These are phyloP conservation scores for Acer campestre DNA, from an alignment of 345 rosid species.

Conservation along the genomic window DNA sequence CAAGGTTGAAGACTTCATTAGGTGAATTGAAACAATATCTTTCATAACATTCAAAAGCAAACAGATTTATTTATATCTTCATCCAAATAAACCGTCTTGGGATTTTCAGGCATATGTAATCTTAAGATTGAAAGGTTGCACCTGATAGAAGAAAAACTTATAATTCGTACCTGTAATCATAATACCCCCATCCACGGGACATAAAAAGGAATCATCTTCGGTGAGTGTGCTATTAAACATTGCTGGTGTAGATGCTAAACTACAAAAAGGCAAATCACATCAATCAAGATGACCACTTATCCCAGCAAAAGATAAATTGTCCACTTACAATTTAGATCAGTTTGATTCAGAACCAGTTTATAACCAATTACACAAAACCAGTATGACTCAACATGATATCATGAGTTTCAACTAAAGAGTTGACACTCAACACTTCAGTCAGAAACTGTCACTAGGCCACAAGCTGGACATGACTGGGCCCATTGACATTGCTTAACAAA, in stretches of 20 bases:
- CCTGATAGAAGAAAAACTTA: slow-evolving; percentile 13
- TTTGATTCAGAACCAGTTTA: slow-evolving; percentile 3
- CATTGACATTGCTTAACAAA: not conserved
- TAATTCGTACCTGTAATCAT: slow-evolving; percentile 83
- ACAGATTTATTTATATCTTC: not conserved
- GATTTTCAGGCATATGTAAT: not conserved
- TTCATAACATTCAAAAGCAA: not conserved
- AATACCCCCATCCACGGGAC: slow-evolving; percentile 97
- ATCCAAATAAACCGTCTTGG: slow-evolving; percentile 7
- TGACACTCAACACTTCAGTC: not conserved
- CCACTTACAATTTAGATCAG: not conserved
- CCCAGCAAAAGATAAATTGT: not conserved
- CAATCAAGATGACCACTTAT: slow-evolving; percentile 4
- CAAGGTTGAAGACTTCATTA: slow-evolving; percentile 23
- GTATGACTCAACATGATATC: not conserved
- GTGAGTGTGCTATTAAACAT: slow-evolving; percentile 96
- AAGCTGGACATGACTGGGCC: not conserved
- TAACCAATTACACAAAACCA: not conserved
- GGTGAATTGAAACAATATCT: not conserved
- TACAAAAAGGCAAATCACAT: slow-evolving; percentile 27
- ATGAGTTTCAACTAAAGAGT: not conserved
- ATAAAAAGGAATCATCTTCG: slow-evolving; percentile 57
- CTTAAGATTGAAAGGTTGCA: slow-evolving; percentile 1
- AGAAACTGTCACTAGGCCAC: not conserved
- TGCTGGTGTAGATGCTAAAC: slow-evolving; percentile 99